Evolutionary conservation across 495 filamentous ascomycete genomes (phyloP).

Genomic region (Penicillium mononematosum): DNA sequence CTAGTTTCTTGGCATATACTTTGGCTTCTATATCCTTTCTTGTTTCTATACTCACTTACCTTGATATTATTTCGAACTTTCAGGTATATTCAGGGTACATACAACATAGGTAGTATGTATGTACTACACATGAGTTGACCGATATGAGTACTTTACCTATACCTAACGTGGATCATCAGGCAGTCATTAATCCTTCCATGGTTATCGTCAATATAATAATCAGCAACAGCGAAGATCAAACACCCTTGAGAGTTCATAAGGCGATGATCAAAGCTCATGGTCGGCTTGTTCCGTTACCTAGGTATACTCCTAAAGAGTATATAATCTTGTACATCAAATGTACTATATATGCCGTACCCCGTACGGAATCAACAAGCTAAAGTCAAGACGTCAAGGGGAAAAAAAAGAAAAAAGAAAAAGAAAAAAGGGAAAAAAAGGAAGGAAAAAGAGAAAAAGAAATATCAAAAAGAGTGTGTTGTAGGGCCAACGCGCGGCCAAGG

Average conservation of each 20-base stretch:
- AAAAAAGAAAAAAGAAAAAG: background rate
- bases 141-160: background rate
- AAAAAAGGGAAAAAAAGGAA: too few relatives aligned
- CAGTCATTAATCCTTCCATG: background rate
- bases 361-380: background rate
- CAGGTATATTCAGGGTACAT: background rate
- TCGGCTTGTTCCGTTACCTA: background rate
- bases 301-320: background rate
- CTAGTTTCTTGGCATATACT: conserved; percentile 9
- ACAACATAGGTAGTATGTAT: background rate
- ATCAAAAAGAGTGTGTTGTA: background rate
- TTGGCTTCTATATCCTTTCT: conserved; percentile 1
- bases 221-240: background rate
- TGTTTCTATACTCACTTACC: too few relatives aligned
- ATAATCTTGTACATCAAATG: background rate
- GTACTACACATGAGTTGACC: background rate
- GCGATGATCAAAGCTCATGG: conserved; percentile 3
- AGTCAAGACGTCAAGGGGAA: background rate
- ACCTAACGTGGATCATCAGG: background rate
- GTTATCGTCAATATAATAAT: background rate
- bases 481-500: conserved; percentile 17
- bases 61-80: background rate
- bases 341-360: background rate
- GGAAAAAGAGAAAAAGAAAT: background rate
- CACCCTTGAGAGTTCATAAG: background rate